Conservation (phyloP, 2,329 filamentous ascomycete species). For the Plectosphaerella sp. region DNA sequence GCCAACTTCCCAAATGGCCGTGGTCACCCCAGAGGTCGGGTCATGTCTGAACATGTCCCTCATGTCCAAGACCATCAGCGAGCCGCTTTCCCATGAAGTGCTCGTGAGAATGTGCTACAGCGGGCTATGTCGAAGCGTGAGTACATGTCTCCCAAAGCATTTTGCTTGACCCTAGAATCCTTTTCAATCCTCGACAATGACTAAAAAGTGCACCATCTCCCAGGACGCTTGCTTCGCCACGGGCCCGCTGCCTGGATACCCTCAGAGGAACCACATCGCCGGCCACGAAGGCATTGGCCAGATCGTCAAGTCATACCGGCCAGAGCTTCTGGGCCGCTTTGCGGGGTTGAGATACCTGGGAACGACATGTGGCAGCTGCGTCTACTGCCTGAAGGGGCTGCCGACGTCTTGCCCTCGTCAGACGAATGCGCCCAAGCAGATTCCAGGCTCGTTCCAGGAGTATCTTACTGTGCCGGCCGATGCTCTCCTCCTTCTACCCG, state of each 20-base stretch:
- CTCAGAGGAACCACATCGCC: neutral
- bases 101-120: neutral
- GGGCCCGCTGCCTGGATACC: neutral
- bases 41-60: neutral
- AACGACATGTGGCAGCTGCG: neutral
- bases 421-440: neutral
- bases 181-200: no score
- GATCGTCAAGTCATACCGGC: neutral
- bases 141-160: no score
- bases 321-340: neutral
- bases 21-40: neutral
- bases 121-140: neutral
- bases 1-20: neutral
- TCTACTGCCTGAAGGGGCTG: neutral
- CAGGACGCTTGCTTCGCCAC: neutral
- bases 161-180: no score
- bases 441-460: neutral
- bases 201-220: no score
- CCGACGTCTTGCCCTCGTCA: neutral
- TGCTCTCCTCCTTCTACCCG: neutral
- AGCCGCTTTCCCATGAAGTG: neutral
- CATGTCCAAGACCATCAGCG: neutral
- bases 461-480: neutral
- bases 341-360: neutral
- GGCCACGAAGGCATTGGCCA: constrained; percentile 3